Percentiles rank a stretch among this genome's conserved stretches.
These are phyloP conservation scores for Zygosaccharomyces bisporus DNA, from an alignment of 805 yeast species.

Conservation along the genomic window DNA sequence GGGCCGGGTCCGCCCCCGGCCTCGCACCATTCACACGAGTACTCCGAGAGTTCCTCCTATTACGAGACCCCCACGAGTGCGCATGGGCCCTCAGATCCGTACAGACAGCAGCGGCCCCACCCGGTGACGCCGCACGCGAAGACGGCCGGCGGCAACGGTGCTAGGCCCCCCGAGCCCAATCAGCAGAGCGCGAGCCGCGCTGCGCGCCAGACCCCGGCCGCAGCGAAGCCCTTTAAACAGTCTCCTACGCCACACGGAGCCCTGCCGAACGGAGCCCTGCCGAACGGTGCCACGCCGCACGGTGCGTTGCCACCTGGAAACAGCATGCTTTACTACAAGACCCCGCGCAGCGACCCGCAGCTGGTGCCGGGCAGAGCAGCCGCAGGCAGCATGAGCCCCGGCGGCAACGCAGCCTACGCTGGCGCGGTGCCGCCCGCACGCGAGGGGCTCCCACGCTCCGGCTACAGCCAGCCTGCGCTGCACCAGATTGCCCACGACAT, in stretches of 20 bases:
- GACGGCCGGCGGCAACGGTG: not conserved
- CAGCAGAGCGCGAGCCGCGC: not conserved
- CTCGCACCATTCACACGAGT: not conserved
- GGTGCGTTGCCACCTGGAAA: not conserved
- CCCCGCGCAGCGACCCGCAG: conserved; percentile 5
- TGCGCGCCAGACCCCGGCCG: not conserved
- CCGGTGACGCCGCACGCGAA: not conserved
- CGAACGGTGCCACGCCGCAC: conserved; percentile 1
- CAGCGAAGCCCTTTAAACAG: not conserved
- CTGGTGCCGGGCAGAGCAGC: not conserved
- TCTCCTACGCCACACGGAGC: conserved; percentile 1
- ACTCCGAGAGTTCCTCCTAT: conserved; percentile 5
- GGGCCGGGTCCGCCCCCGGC: conserved; percentile 4
- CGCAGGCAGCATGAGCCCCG: not conserved
- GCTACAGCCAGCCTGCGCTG: conserved; percentile 8
- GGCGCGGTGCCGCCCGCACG: conserved; percentile 1
- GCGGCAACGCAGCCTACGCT: not conserved
- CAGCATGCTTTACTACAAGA: not conserved
- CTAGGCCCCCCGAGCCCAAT: not conserved
- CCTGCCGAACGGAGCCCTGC: not conserved
- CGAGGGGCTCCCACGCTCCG: conserved; percentile 10
- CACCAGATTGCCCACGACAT: conserved; percentile 2
- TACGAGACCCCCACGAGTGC: conserved; percentile 6
- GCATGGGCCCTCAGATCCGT: not conserved
- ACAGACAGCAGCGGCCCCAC: not conserved